phyloP scores from a whole-genome alignment of 371 early-diverging fungal genomes.

The Mucor sp. region DNA sequence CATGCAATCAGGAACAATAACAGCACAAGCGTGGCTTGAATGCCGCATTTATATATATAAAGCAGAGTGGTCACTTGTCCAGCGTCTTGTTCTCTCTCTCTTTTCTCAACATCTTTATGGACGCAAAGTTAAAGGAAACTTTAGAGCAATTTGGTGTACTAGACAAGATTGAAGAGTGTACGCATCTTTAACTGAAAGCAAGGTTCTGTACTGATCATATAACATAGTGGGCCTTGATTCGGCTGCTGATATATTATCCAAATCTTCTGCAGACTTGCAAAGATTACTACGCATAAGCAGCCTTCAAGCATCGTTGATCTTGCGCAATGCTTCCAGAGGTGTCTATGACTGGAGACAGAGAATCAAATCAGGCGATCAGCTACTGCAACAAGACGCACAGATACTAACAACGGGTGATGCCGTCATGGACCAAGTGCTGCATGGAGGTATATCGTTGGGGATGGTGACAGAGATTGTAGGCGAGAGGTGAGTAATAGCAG shows the following conservation, averaged over 20 bases:
- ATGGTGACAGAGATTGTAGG: slow-evolving; percentile 70
- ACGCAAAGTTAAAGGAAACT: slow-evolving; percentile 11
- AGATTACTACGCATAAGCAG: slow-evolving; percentile 7
- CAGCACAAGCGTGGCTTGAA: background rate
- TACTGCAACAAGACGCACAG: background rate
- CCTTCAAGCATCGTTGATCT: background rate
- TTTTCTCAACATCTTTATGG: slow-evolving; percentile 4
- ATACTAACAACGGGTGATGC: slow-evolving; percentile 44
- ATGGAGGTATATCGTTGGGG: slow-evolving; percentile 60
- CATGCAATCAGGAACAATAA: background rate
- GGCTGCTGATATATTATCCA: slow-evolving; percentile 15
- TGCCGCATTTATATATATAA: background rate
- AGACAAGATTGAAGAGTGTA: slow-evolving; percentile 26
- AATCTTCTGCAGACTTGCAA: slow-evolving; percentile 17
- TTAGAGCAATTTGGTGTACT: slow-evolving; percentile 10
- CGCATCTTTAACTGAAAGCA: background rate
- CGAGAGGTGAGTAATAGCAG: slow-evolving; percentile 42
- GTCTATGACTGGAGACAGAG: slow-evolving; percentile 19
- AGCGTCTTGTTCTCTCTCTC: background rate
- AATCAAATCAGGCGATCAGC: background rate
- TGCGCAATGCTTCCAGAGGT: slow-evolving; percentile 16
- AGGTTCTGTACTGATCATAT: background rate
- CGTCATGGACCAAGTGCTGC: slow-evolving; percentile 51
- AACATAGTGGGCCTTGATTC: slow-evolving; percentile 26
- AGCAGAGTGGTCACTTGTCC: background rate